Conservation (phyloP, 2,329 filamentous ascomycete genomes). For the Colletotrichum tanaceti region DNA sequence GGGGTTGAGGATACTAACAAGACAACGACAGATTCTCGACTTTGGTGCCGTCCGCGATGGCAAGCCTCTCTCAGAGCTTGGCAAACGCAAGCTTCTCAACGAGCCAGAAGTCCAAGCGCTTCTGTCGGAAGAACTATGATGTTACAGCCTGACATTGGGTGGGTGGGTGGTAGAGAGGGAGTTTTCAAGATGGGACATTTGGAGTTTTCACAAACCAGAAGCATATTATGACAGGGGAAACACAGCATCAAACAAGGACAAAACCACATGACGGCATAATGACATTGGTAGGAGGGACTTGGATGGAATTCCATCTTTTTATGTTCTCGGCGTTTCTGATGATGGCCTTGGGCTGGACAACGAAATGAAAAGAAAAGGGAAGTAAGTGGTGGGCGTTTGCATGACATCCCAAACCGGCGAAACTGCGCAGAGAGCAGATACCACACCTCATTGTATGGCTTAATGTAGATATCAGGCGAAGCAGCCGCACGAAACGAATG, state of each 20-base stretch:
- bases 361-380: slow-evolving; percentile 21
- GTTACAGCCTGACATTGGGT: neutral
- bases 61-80: slow-evolving; percentile 79
- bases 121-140: slow-evolving; percentile 56
- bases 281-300: slow-evolving; percentile 27
- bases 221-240: slow-evolving; percentile 30
- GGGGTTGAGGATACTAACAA: neutral
- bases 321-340: slow-evolving; percentile 34
- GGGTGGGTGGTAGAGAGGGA: neutral
- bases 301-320: slow-evolving; percentile 26
- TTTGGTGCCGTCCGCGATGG: slow-evolving; percentile 95
- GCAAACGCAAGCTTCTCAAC: slow-evolving; percentile 79
- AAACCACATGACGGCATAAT: slow-evolving; percentile 29
- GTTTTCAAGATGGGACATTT: slow-evolving; percentile 16
- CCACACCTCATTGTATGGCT: slow-evolving; percentile 37
- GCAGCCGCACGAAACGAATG: slow-evolving; percentile 17
- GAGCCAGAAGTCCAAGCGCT: slow-evolving; percentile 64
- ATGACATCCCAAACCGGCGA: slow-evolving; percentile 6
- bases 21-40: slow-evolving; percentile 80
- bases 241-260: slow-evolving; percentile 30
- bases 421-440: slow-evolving; percentile 38
- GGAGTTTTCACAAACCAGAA: slow-evolving; percentile 33
- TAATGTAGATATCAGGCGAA: slow-evolving; percentile 35
- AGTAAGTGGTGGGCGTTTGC: slow-evolving; percentile 35
- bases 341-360: slow-evolving; percentile 15